Conservation (phyloP, 2,329 filamentous ascomycete species). For the Leptographium galeiforme region DNA sequence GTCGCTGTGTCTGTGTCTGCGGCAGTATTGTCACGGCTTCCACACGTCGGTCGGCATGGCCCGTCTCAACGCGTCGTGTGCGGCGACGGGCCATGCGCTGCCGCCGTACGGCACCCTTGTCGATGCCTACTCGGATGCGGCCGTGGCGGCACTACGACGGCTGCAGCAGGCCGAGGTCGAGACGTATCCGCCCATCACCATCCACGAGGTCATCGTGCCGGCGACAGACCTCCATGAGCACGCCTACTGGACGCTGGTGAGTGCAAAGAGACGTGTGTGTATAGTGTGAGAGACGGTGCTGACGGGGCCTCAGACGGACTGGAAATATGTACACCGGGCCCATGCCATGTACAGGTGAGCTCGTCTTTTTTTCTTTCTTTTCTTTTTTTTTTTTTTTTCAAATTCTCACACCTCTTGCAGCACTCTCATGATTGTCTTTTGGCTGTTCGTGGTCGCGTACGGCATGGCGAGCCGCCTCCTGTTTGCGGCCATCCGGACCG, state of each 20-base stretch:
- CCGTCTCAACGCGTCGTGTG: constrained; percentile 23
- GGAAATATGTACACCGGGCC: constrained; percentile 19
- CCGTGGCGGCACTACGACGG: constrained; percentile 17
- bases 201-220: constrained; percentile 22
- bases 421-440: constrained; percentile 22
- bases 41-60: constrained; percentile 11
- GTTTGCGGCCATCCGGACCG: background rate
- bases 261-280: too few species aligned
- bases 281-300: background rate
- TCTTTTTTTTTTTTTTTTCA: too few species aligned
- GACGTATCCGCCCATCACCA: constrained; percentile 1
- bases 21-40: constrained; percentile 19
- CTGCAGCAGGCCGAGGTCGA: constrained; percentile 20
- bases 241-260: constrained; percentile 25
- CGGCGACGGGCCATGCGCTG: constrained; percentile 13
- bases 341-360: constrained; percentile 26
- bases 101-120: constrained; percentile 20
- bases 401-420: background rate
- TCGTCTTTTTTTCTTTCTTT: background rate
- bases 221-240: constrained; percentile 19
- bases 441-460: constrained; percentile 21
- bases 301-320: constrained; percentile 12
- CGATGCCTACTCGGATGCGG: constrained; percentile 20
- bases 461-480: constrained; percentile 1
- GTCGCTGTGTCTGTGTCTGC: constrained; percentile 23